Conservation (phyloP, 2,329 filamentous ascomycete species). For the Microcera coccophila region DNA sequence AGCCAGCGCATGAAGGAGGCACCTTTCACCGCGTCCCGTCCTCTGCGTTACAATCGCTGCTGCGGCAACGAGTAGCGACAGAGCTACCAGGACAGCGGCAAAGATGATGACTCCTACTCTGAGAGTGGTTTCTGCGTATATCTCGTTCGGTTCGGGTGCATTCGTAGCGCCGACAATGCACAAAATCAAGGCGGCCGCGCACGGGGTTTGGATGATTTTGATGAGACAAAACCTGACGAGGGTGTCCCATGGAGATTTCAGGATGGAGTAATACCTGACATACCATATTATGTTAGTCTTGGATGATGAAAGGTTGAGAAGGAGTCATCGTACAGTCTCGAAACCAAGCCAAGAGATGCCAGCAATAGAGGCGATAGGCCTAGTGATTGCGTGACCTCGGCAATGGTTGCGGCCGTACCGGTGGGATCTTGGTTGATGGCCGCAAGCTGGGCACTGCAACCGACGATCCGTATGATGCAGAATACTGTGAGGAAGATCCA, state of each 20-base stretch:
- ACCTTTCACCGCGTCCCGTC: background rate
- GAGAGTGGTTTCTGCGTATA: background rate
- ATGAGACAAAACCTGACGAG: background rate
- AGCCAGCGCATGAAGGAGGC: background rate
- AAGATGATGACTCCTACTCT: conserved; percentile 2
- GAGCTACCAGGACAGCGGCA: background rate
- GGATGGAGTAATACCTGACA: conserved; percentile 1
- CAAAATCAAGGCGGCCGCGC: conserved; percentile 4
- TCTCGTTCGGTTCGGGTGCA: background rate
- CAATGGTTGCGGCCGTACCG: conserved; percentile 1
- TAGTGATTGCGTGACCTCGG: background rate
- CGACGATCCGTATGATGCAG: conserved; percentile 2
- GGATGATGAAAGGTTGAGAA: background rate
- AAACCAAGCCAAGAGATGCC: conserved; percentile 5
- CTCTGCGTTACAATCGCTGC: background rate
- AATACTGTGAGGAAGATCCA: conserved; percentile 8
- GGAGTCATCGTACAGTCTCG: conserved; percentile 4
- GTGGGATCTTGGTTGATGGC: background rate
- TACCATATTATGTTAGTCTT: background rate
- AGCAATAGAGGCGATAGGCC: conserved; percentile 5
- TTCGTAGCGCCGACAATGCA: conserved; percentile 3
- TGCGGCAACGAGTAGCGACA: background rate
- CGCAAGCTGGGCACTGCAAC: conserved; percentile 4
- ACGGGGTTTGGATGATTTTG: conserved; percentile 2
- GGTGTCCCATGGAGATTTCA: conserved; percentile 2